A percentile compares a stretch with the other conserved stretches of the same genome.
Evolutionary conservation across 345 rosid species (phyloP).

Genomic region (Bretschneidera sinensis): DNA sequence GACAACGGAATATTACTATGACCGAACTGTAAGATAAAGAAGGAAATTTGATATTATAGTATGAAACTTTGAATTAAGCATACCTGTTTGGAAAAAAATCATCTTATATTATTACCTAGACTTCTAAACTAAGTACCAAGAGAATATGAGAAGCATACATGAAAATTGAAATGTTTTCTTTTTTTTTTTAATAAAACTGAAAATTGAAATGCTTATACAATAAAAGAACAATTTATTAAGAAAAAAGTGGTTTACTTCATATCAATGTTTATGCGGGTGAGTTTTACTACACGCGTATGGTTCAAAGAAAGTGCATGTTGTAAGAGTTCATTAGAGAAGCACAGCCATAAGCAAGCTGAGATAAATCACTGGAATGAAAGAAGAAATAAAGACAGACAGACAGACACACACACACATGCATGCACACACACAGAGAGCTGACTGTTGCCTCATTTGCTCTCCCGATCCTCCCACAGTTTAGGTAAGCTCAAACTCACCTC

Average conservation of each 20-base stretch:
- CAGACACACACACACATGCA: no score
- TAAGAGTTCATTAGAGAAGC: background rate
- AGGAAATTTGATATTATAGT: background rate
- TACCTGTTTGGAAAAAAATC: no score
- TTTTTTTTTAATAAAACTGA: no score
- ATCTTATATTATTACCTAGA: no score
- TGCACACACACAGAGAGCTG: background rate
- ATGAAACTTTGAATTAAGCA: no score
- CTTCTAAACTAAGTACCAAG: background rate
- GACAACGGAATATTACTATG: background rate
- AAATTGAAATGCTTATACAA: background rate
- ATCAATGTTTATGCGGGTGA: background rate
- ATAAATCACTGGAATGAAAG: no score
- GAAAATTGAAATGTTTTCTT: background rate
- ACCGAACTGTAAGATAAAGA: background rate
- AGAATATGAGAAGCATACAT: slow-evolving; percentile 2
- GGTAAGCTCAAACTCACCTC: background rate
- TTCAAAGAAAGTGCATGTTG: background rate
- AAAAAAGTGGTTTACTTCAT: background rate
- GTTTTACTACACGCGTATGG: background rate
- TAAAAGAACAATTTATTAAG: no score
- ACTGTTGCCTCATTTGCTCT: background rate
- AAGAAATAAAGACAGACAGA: no score
- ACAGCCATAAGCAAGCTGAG: no score
- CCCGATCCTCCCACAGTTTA: background rate